Percentiles rank a stretch among this genome's conserved stretches.
phyloP scores from a whole-genome alignment of 768 basidiomycete genomes.

The Lactifluus rugatus region DNA sequence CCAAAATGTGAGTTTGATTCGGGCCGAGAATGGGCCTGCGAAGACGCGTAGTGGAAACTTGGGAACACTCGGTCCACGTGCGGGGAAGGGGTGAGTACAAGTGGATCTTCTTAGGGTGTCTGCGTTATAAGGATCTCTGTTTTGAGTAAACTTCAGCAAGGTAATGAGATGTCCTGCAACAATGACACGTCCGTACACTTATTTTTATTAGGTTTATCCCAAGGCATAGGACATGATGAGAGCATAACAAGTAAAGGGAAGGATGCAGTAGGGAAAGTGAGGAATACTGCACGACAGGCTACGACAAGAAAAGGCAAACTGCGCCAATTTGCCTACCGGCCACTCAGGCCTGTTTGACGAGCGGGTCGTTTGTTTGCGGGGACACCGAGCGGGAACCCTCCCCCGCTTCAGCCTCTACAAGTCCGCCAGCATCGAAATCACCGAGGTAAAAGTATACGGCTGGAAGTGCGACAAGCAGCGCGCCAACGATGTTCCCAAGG shows the following conservation, averaged over 20 bases:
- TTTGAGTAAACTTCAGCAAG: no score
- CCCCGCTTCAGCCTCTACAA: slow-evolving; percentile 10
- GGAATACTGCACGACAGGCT: neutral
- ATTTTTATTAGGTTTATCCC: neutral
- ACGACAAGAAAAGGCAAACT: neutral
- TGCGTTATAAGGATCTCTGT: no score
- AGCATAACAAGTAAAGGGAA: neutral
- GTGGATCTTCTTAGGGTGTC: no score
- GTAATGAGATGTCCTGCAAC: no score
- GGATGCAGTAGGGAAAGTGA: no score
- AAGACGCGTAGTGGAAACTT: no score
- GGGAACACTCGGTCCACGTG: no score
- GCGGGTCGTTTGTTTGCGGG: neutral
- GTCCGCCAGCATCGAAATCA: slow-evolving; percentile 30
- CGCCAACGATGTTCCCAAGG: slow-evolving; percentile 61
- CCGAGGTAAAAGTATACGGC: slow-evolving; percentile 53
- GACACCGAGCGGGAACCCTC: neutral
- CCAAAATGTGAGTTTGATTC: no score
- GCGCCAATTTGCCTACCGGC: neutral
- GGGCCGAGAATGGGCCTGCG: no score
- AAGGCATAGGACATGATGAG: neutral
- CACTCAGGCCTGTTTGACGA: neutral
- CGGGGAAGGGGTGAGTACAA: no score
- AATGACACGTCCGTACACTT: no score
- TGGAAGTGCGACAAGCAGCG: slow-evolving; percentile 52